Base-by-base conservation (phyloP, 345 rosid genomes). In the Gossypium anomalum region DNA sequence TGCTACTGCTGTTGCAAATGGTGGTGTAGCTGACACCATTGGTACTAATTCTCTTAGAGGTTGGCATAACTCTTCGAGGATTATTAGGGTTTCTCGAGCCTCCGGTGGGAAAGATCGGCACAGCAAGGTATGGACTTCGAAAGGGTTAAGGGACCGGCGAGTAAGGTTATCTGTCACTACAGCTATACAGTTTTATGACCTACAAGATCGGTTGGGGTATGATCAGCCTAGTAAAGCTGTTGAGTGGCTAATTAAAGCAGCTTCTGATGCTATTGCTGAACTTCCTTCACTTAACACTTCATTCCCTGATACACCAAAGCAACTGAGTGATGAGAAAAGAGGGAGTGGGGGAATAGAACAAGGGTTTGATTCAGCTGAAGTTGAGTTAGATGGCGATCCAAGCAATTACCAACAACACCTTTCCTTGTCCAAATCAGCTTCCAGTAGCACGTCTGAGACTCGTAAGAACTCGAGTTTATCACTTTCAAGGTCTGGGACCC, bases 201-300 rank as follows among this genome's bases (percentile, higher is more conserved):
- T 95, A 0, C 99, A 95, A 80, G 99, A 95, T 61, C 88, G 99
- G 62, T 74, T 95, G 84, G 99, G 99, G 10, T 90, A 83, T 65
- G 98, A 95, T 80, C 99, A 93, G 81, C 99, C 99, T 0, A 95
- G 99, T 72, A 95, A 95, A 84, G 99, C 98, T 0, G 93, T 95
- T 1, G 99, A 93, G 44, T 95, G 99, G 99, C 51, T 95, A n/a
- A 93, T 95, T 69, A 91, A 91, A 81, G 93, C 96, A 0, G 97
- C 99, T 1, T 81, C 92, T 7, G 94, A 93, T 22, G 75, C 99
- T 6, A 95, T 95, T 17, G 71, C 92, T 0, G 99, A 90, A 87
- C 96, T 95, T 65, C 98, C 99, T 76, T 80, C 94, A 0, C 92
- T 95, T 29, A 89, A 83, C 73, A 74, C 83, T 72, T 57, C 89